A percentile compares a stretch with the other conserved stretches of the same genome.
phyloP scores from a whole-genome alignment of 768 basidiomycete species.

The Rhizopogon rudus region DNA sequence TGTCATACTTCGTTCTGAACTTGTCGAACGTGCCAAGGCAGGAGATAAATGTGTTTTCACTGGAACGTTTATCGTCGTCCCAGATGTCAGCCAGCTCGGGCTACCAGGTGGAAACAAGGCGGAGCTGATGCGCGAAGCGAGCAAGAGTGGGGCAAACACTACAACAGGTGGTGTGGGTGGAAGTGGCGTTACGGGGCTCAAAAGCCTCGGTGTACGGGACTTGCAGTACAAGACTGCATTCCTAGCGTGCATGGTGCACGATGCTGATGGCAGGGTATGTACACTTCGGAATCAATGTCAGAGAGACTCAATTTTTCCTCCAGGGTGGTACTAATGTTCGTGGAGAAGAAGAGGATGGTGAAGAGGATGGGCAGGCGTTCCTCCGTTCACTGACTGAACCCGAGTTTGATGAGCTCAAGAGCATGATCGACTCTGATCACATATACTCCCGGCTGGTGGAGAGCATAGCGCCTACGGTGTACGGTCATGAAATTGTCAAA shows the following conservation, averaged over 20 bases:
- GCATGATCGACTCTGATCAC: constrained; percentile 91
- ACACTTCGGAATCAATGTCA: background rate
- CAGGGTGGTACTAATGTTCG: constrained; percentile 85
- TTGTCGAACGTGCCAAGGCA: constrained; percentile 98
- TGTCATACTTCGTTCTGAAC: constrained; percentile 90
- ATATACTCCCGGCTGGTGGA: constrained; percentile 93
- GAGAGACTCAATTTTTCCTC: background rate
- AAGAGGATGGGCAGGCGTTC: constrained; percentile 79
- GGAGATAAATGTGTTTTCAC: constrained; percentile 99
- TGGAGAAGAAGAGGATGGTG: constrained; percentile 79
- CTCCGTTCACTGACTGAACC: constrained; percentile 86
- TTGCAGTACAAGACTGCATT: constrained; percentile 99
- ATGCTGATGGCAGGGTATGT: constrained; percentile 83
- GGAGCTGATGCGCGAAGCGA: constrained; percentile 84
- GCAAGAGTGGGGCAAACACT: constrained; percentile 53
- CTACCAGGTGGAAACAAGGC: constrained; percentile 92
- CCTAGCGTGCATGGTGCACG: constrained; percentile 95
- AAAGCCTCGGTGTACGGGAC: constrained; percentile 91
- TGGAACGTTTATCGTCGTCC: constrained; percentile 97
- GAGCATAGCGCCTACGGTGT: constrained; percentile 96
- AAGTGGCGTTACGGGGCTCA: constrained; percentile 89
- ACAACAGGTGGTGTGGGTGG: constrained; percentile 63
- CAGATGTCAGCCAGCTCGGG: constrained; percentile 94
- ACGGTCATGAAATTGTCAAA: constrained; percentile 98
- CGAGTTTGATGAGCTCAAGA: constrained; percentile 91